Evolutionary conservation across 768 basidiomycete genomes (phyloP).

Genomic region (Panaeolus cyanescens): DNA sequence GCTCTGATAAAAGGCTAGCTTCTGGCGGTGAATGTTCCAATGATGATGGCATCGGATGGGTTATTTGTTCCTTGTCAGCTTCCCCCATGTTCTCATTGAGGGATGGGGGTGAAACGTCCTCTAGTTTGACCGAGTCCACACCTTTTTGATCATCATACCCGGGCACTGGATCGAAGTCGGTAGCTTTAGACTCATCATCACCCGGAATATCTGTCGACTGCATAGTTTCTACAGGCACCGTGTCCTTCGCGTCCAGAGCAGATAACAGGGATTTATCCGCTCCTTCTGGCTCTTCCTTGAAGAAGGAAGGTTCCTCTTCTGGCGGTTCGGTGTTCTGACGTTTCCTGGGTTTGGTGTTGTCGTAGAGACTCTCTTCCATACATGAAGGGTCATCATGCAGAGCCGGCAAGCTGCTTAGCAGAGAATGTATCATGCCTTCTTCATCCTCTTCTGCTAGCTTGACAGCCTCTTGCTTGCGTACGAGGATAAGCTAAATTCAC

Average conservation of each 20-base stretch:
- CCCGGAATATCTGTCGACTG: background rate
- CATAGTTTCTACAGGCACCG: constrained; percentile 1
- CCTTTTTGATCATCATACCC: background rate
- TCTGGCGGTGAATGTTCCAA: background rate
- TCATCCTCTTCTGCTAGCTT: constrained; percentile 68
- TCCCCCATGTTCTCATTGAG: background rate
- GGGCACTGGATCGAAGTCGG: too few species aligned
- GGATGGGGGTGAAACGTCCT: background rate
- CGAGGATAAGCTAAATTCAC: constrained; percentile 62
- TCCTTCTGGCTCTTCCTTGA: constrained; percentile 12
- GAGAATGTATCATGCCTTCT: constrained; percentile 80
- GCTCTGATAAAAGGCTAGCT: background rate
- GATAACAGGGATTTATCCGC: background rate
- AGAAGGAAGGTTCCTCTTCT: constrained; percentile 13
- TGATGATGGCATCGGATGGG: background rate
- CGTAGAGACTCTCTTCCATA: constrained; percentile 3
- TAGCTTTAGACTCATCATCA: background rate
- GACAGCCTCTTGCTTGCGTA: constrained; percentile 68
- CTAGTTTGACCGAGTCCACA: background rate
- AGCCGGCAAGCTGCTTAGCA: constrained; percentile 67
- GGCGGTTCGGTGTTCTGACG: background rate
- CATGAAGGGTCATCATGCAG: constrained; percentile 43
- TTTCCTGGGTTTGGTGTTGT: background rate
- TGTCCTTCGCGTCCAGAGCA: background rate
- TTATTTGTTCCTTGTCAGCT: background rate